These are phyloP conservation scores for Coemansia sp. DNA, from an alignment of 192 early-diverging fungal genomes.

Conservation along the genomic window DNA sequence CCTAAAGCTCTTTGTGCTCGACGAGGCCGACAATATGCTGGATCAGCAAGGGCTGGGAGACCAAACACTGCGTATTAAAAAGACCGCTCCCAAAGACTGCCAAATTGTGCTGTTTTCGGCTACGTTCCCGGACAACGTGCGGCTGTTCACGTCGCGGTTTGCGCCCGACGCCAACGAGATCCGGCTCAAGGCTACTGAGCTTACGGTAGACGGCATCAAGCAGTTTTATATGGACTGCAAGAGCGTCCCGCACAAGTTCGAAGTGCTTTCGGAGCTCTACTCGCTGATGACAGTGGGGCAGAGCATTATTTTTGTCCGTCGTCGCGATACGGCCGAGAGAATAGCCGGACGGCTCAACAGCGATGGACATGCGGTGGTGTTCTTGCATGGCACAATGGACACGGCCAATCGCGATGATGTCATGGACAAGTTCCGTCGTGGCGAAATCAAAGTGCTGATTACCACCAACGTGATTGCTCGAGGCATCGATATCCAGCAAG, in stretches of 20 bases:
- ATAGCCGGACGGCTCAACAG: slow-evolving; percentile 71
- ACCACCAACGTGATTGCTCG: slow-evolving; percentile 96
- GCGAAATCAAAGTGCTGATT: slow-evolving; percentile 88
- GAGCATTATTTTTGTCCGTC: slow-evolving; percentile 93
- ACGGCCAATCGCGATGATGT: slow-evolving; percentile 78
- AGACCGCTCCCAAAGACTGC: slow-evolving; percentile 63
- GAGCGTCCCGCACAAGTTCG: slow-evolving; percentile 73
- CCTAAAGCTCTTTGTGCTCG: slow-evolving; percentile 85
- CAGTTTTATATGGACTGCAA: slow-evolving; percentile 97
- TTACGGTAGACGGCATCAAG: slow-evolving; percentile 90
- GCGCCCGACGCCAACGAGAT: slow-evolving; percentile 88
- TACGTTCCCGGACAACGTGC: slow-evolving; percentile 81
- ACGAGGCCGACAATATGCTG: slow-evolving; percentile 99
- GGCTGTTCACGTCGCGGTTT: slow-evolving; percentile 72
- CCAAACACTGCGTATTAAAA: slow-evolving; percentile 82
- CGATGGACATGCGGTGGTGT: slow-evolving; percentile 80
- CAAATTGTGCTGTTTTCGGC: slow-evolving; percentile 95
- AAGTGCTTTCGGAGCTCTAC: slow-evolving; percentile 68
- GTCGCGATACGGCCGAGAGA: slow-evolving; percentile 77
- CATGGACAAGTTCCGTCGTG: slow-evolving; percentile 91
- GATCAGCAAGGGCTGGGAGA: slow-evolving; percentile 82
- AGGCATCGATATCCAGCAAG: slow-evolving; percentile 95
- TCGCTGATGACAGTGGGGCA: slow-evolving; percentile 89
- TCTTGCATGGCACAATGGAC: slow-evolving; percentile 80
- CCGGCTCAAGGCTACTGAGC: slow-evolving; percentile 78